Percentiles rank a stretch among this genome's conserved stretches.
These are phyloP conservation scores for Claviceps sp. DNA, from an alignment of 2,329 filamentous ascomycete genomes.

Conservation along the genomic window DNA sequence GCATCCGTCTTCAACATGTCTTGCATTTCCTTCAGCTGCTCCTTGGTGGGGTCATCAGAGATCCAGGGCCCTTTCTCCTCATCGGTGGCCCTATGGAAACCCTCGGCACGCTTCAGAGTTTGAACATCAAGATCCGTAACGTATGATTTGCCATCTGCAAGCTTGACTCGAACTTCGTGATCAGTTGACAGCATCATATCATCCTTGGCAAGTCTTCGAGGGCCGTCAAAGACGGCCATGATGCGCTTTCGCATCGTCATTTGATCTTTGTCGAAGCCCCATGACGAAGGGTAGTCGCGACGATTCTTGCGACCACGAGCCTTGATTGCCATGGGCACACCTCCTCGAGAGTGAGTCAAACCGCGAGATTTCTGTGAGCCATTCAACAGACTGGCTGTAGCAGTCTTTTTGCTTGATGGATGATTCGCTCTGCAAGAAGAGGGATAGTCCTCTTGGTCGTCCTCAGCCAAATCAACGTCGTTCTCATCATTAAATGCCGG, in stretches of 20 bases:
- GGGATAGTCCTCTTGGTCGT: constrained; percentile 31
- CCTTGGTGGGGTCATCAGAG: constrained; percentile 53
- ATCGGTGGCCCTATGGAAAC: constrained; percentile 63
- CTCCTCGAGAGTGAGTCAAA: constrained; percentile 66
- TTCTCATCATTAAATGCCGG: constrained; percentile 39
- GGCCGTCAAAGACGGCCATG: constrained; percentile 81
- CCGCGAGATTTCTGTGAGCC: constrained; percentile 56
- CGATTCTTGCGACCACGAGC: constrained; percentile 72
- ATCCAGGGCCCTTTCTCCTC: constrained; percentile 84
- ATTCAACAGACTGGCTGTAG: constrained; percentile 32
- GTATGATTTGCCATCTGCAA: constrained; percentile 64
- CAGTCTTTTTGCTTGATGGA: constrained; percentile 38
- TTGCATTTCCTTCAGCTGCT: constrained; percentile 48
- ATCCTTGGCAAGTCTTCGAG: constrained; percentile 82
- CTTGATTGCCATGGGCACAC: constrained; percentile 44
- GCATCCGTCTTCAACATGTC: constrained; percentile 26
- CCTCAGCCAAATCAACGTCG: constrained; percentile 37
- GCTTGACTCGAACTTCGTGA: constrained; percentile 78
- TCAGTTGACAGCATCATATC: constrained; percentile 98
- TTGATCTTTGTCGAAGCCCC: constrained; percentile 83
- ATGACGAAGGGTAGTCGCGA: constrained; percentile 84
- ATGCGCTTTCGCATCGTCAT: constrained; percentile 99
- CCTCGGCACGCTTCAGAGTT: constrained; percentile 78
- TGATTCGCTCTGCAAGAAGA: constrained; percentile 30
- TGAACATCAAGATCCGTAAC: constrained; percentile 89